phyloP scores from a whole-genome alignment of 331 rosid genomes.

The Dryas integrifolia region DNA sequence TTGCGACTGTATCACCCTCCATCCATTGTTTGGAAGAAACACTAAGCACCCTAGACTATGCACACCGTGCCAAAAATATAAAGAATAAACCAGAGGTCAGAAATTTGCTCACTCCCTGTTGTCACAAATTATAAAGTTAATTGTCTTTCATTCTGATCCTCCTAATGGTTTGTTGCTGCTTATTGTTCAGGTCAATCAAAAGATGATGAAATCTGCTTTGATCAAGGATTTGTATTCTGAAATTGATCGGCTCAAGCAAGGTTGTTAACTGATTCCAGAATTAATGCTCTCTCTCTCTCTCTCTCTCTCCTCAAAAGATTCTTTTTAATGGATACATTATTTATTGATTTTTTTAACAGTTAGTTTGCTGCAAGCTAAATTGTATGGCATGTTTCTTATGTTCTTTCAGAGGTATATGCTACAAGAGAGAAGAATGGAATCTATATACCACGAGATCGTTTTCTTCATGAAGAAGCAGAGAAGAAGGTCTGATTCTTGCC shows the following conservation, averaged over 20 bases:
- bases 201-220: constrained; percentile 99
- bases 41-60: constrained; percentile 94
- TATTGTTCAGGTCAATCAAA: constrained; percentile 77
- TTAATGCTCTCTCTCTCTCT: constrained; percentile 16
- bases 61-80: constrained; percentile 98
- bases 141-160: neutral
- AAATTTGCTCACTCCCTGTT: neutral
- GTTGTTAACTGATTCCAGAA: constrained; percentile 37
- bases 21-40: constrained; percentile 98
- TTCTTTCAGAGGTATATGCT: constrained; percentile 86
- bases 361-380: neutral
- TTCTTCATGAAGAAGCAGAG: constrained; percentile 91
- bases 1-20: constrained; percentile 98
- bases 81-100: constrained; percentile 99
- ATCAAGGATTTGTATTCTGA: constrained; percentile 95
- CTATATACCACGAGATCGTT: constrained; percentile 98
- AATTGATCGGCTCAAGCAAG: constrained; percentile 97
- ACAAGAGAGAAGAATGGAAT: constrained; percentile 99
- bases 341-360: neutral
- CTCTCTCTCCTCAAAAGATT: too few relatives aligned
- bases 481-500: constrained; percentile 66
- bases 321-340: neutral
- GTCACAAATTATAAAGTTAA: neutral
- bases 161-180: constrained; percentile 30
- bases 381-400: constrained; percentile 12